A percentile compares a stretch with the other conserved stretches of the same genome.
Conservation (phyloP, 805 yeast species). For the Cephaloascus albidus region DNA sequence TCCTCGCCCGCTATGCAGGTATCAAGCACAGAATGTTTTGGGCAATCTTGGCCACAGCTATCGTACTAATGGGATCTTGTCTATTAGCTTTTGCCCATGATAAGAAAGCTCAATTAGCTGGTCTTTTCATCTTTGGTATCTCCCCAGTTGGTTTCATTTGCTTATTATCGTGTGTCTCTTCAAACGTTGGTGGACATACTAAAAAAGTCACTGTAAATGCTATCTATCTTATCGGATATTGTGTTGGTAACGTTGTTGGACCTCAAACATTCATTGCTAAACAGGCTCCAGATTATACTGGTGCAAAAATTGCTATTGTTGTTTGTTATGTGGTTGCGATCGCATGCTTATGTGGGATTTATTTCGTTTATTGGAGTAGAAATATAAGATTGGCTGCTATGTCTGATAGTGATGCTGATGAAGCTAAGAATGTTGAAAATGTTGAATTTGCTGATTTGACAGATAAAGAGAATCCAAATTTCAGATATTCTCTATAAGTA, state of each 20-base stretch:
- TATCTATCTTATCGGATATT: conserved; percentile 15
- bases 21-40: conserved; percentile 18
- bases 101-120: conserved; percentile 16
- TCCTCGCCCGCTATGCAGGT: not conserved
- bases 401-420: not conserved
- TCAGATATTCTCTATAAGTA: conserved; percentile 24
- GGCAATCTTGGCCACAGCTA: conserved; percentile 12
- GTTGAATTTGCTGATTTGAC: conserved; percentile 28
- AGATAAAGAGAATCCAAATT: conserved; percentile 30
- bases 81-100: conserved; percentile 17
- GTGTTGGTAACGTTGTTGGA: conserved; percentile 18
- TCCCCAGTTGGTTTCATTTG: conserved; percentile 18
- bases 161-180: conserved; percentile 11
- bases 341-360: conserved; percentile 11
- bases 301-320: conserved; percentile 14
- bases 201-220: conserved; percentile 18
- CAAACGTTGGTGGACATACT: conserved; percentile 17
- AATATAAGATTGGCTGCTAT: conserved; percentile 14
- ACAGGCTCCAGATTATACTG: conserved; percentile 17
- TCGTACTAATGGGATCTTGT: conserved; percentile 17
- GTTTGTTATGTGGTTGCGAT: conserved; percentile 7
- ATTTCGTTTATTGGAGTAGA: conserved; percentile 11
- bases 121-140: conserved; percentile 16
- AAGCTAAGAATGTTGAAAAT: not conserved
- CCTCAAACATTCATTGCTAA: conserved; percentile 14